Evolutionary conservation across 1,284 basidiomycete genomes (phyloP).

Genomic region (Papiliotrema nemorosa): DNA sequence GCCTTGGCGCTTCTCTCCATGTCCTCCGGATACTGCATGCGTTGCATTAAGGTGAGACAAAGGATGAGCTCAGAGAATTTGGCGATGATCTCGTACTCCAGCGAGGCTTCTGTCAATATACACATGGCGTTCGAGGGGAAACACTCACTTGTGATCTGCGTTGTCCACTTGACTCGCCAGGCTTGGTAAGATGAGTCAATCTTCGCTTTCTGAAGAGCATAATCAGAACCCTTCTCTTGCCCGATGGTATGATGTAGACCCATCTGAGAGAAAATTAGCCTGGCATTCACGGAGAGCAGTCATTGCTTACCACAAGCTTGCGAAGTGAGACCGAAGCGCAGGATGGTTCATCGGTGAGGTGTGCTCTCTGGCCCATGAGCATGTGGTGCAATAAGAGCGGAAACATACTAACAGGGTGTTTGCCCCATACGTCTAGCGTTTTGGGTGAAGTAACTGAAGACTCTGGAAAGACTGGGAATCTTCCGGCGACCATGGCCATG

Average conservation of each 20-base stretch:
- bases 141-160: constrained; percentile 12
- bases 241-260: constrained; percentile 8
- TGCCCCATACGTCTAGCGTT: constrained; percentile 14
- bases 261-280: constrained; percentile 3
- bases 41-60: constrained; percentile 10
- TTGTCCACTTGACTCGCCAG: constrained; percentile 16
- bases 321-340: constrained; percentile 20
- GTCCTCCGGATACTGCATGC: not conserved
- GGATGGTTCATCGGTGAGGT: constrained; percentile 12
- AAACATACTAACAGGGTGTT: constrained; percentile 9
- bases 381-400: not conserved
- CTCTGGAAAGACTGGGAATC: constrained; percentile 19
- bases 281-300: not conserved
- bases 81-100: constrained; percentile 23
- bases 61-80: constrained; percentile 16
- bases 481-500: constrained; percentile 22
- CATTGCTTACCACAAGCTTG: constrained; percentile 14
- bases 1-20: constrained; percentile 9
- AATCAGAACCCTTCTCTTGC: not conserved
- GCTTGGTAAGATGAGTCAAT: constrained; percentile 10
- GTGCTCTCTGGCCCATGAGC: constrained; percentile 7
- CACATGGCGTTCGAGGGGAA: not conserved
- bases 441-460: constrained; percentile 7
- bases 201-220: constrained; percentile 2
- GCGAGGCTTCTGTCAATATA: constrained; percentile 5